These are phyloP conservation scores for Rickenella mellea DNA, from an alignment of 768 basidiomycete species.

Conservation along the genomic window DNA sequence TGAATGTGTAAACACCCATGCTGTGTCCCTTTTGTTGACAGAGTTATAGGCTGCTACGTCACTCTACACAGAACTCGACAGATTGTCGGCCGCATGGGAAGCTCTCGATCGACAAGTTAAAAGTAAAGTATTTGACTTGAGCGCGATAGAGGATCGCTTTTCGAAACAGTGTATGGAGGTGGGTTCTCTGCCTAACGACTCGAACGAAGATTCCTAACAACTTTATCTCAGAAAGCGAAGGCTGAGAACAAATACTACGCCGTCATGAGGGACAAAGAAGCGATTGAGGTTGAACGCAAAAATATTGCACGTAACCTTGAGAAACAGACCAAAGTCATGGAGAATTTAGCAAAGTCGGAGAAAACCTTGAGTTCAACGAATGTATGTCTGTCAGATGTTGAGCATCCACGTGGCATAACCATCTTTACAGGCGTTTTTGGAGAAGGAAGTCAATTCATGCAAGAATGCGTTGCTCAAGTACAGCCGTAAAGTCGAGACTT, in stretches of 20 bases:
- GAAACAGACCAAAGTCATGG: slow-evolving; percentile 54
- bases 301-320: slow-evolving; percentile 44
- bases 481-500: slow-evolving; percentile 14
- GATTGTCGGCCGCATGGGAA: slow-evolving; percentile 83
- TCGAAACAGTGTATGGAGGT: slow-evolving; percentile 63
- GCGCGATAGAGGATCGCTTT: slow-evolving; percentile 62
- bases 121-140: slow-evolving; percentile 80
- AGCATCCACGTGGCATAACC: slow-evolving; percentile 1
- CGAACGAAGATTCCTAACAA: too few relatives aligned
- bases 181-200: too few relatives aligned
- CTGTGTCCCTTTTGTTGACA: too few relatives aligned
- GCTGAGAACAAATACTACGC: slow-evolving; percentile 92
- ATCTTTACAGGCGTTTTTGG: slow-evolving; percentile 29
- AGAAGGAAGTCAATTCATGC: slow-evolving; percentile 31
- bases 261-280: slow-evolving; percentile 83
- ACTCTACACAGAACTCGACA: slow-evolving; percentile 78
- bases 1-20: too few relatives aligned
- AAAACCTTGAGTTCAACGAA: slow-evolving; percentile 23
- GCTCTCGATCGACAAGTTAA: slow-evolving; percentile 69
- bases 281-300: slow-evolving; percentile 68
- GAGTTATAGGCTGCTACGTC: slow-evolving; percentile 61
- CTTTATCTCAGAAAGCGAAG: slow-evolving; percentile 70
- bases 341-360: slow-evolving; percentile 55
- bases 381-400: neutral
- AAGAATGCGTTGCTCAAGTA: slow-evolving; percentile 20